phyloP scores from a whole-genome alignment of 768 basidiomycete genomes.

The Paxillus rubicundulus region DNA sequence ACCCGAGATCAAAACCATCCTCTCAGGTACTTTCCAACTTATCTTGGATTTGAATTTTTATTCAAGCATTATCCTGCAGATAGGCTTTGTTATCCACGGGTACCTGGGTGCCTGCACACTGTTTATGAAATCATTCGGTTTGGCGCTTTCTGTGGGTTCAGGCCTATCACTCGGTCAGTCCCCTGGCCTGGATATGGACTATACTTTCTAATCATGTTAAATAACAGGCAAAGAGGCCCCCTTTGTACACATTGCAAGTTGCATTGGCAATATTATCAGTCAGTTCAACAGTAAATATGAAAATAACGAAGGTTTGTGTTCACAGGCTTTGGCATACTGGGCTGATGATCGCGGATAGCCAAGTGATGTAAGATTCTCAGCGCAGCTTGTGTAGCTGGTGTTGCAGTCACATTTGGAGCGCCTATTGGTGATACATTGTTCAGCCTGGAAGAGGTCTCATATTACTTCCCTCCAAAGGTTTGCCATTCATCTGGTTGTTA shows the following conservation, averaged over 20 bases:
- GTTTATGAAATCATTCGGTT: conserved; percentile 85
- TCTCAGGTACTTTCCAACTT: conserved; percentile 54
- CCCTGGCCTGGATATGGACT: conserved; percentile 9
- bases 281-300: conserved; percentile 88
- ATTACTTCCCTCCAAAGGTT: conserved; percentile 95
- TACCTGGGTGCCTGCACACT: conserved; percentile 90
- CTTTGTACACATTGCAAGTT: conserved; percentile 91
- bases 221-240: conserved; percentile 62
- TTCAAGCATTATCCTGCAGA: conserved; percentile 1
- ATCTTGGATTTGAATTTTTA: conserved; percentile 12
- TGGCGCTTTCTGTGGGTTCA: conserved; percentile 89
- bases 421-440: conserved; percentile 93
- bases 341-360: conserved; percentile 40
- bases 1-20: conserved; percentile 93
- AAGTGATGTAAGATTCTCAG: conserved; percentile 94
- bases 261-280: conserved; percentile 90
- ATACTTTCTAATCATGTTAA: background rate
- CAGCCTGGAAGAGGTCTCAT: conserved; percentile 92
- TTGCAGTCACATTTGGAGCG: conserved; percentile 95
- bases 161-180: conserved; percentile 76
- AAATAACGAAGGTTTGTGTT: conserved; percentile 78
- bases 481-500: background rate
- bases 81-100: conserved; percentile 95
- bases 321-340: background rate
- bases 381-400: conserved; percentile 95